Base-by-base conservation (phyloP, 2,329 filamentous ascomycete genomes). In the Zasmidium cellare region DNA sequence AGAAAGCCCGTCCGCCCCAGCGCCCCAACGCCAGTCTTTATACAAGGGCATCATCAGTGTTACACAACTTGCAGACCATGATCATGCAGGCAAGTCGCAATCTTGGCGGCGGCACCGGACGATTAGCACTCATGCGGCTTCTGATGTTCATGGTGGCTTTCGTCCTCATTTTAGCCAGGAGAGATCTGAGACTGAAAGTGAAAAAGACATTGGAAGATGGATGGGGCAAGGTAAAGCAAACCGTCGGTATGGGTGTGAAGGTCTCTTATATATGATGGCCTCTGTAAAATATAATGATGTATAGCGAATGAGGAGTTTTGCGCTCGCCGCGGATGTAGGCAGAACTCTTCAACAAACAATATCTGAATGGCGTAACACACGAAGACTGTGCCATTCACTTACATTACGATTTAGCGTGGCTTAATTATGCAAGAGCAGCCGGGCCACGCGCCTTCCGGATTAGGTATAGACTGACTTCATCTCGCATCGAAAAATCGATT, bases 221-320 rank as follows among this genome's bases (percentile, higher is more conserved):
- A 9, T 96, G 91, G 91, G 83, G 84, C 55, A 97, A 96, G 77
- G 78, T 96, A 44, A 86, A 84, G 72, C 83, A 86, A 47, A 97
- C 94, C 0, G 87, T 93, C 3, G 92, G 92, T 1, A 97, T 97
- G 93, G 94, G 93, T 1, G 90, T 96, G 63, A 97, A 97, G 79
- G 92, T 97, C 69, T 96, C 90, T 73, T 97, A 97, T 77, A 96
- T 99, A 59, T 97, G 35, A 52, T 6, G 6, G 12, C 16, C 16
- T 14, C 6, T 11, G 25, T 11, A 11, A 6, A 11, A 28, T 28
- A 28, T 11, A 28, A 41, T 41, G 5, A 31, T 31, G 28, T 31
- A 31, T 31, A 7, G 14, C 28, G 28, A 31, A 7, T 7, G 7
- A 31, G 7, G 7, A 14, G 28, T 31, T 31, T 31, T n/a, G n/a